phyloP scores from a whole-genome alignment of 2,329 filamentous ascomycete genomes.

The Diaporthe citri region DNA sequence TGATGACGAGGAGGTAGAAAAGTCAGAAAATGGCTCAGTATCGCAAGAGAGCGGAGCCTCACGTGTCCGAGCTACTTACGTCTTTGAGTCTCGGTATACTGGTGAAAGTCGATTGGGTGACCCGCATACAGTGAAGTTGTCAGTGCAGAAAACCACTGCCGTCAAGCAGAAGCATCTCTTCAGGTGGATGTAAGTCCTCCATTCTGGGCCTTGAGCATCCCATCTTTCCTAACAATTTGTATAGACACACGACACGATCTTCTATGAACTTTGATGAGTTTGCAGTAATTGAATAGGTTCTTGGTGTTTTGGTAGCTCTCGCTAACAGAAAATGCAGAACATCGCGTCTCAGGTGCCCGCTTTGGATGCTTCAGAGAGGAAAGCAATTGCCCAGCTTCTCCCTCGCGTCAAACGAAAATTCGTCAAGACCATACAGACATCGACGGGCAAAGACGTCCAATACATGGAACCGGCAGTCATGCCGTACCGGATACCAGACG shows the following conservation, averaged over 20 bases:
- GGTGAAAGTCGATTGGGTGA: conserved; percentile 36
- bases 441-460: not conserved
- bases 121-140: conserved; percentile 30
- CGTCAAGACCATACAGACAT: not conserved
- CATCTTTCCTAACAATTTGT: not conserved
- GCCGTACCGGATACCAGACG: not conserved
- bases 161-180: conserved; percentile 4
- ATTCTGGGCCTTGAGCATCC: too few species aligned
- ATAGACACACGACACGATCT: not conserved
- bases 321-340: not conserved
- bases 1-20: not conserved
- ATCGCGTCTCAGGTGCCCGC: conserved; percentile 1
- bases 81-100: conserved; percentile 38
- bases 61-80: conserved; percentile 8
- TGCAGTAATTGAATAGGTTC: not conserved
- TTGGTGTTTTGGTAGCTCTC: not conserved
- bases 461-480: conserved; percentile 10
- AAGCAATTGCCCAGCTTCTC: not conserved
- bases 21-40: not conserved
- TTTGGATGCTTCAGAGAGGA: not conserved
- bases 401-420: conserved; percentile 2
- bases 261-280: conserved; percentile 6
- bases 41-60: not conserved
- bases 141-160: conserved; percentile 1
- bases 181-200: not conserved